Evolutionary conservation across 106 monocot species (phyloP).

Genomic region (Apostasia shenzhenica): DNA sequence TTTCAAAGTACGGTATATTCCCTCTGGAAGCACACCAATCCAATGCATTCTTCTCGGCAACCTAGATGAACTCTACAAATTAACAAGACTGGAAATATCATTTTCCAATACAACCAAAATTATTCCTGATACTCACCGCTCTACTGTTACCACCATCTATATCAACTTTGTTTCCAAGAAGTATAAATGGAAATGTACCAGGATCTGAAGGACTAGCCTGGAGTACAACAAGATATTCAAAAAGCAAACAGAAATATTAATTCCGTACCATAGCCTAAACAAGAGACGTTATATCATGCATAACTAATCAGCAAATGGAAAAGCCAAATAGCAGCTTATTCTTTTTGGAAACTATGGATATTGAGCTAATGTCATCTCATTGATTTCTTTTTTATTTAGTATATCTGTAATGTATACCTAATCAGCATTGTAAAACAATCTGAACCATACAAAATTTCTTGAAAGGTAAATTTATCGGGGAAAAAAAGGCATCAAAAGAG

Average conservation of each 20-base stretch:
- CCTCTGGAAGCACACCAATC: constrained; percentile 64
- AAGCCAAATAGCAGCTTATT: too few relatives aligned
- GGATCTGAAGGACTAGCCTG: constrained; percentile 60
- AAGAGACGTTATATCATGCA: too few relatives aligned
- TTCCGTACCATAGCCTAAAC: too few relatives aligned
- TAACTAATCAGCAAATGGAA: too few relatives aligned
- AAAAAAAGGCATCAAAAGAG: too few relatives aligned
- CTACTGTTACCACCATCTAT: constrained; percentile 53
- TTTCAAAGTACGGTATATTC: constrained; percentile 67
- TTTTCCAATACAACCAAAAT: background rate
- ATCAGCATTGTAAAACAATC: too few relatives aligned
- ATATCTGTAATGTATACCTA: too few relatives aligned
- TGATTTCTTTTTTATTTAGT: too few relatives aligned
- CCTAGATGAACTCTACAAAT: constrained; percentile 18
- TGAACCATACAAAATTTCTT: too few relatives aligned
- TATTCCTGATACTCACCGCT: constrained; percentile 22
- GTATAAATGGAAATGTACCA: constrained; percentile 45
- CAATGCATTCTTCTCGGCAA: constrained; percentile 49
- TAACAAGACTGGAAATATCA: background rate
- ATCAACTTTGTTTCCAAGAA: constrained; percentile 71
- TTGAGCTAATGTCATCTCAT: too few relatives aligned
- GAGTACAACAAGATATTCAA: background rate
- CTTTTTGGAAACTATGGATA: too few relatives aligned
- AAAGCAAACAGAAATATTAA: background rate
- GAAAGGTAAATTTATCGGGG: too few relatives aligned